phyloP scores from a whole-genome alignment of 441 rosid species.

The Pelargonium fulgidum region DNA sequence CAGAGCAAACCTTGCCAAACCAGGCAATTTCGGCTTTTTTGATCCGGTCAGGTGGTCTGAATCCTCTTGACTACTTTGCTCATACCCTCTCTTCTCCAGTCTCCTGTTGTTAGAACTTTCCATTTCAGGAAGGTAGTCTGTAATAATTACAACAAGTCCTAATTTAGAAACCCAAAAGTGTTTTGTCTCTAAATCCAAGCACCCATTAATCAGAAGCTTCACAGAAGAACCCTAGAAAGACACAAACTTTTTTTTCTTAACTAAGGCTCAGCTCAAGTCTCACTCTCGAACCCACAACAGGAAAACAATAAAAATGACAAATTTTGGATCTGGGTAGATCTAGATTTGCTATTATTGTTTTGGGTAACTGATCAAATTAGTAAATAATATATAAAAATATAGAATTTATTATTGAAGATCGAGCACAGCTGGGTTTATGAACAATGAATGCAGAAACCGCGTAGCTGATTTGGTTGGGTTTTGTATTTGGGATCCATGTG shows the following conservation, averaged over 20 bases:
- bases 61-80: slow-evolving; percentile 49
- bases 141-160: slow-evolving; percentile 13
- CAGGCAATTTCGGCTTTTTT: slow-evolving; percentile 71
- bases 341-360: slow-evolving; percentile 27
- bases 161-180: slow-evolving; percentile 13
- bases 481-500: slow-evolving; percentile 7
- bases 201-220: slow-evolving; percentile 31
- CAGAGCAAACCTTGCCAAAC: slow-evolving; percentile 68
- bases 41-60: slow-evolving; percentile 39
- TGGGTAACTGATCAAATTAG: slow-evolving; percentile 17
- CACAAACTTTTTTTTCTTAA: slow-evolving; percentile 18
- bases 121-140: slow-evolving; percentile 38
- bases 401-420: background rate
- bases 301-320: slow-evolving; percentile 17
- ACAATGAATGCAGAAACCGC: slow-evolving; percentile 47
- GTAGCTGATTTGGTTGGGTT: slow-evolving; percentile 22
- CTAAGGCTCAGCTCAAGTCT: slow-evolving; percentile 21
- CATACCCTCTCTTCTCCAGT: slow-evolving; percentile 49
- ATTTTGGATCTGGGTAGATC: slow-evolving; percentile 51
- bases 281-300: slow-evolving; percentile 20
- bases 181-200: background rate
- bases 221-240: slow-evolving; percentile 28
- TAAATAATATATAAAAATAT: slow-evolving; percentile 14
- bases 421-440: slow-evolving; percentile 30
- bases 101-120: slow-evolving; percentile 50